Percentiles rank a stretch among this genome's conserved stretches.
These are phyloP conservation scores for Pestalotiopsis sp. DNA, from an alignment of 2,329 filamentous ascomycete genomes.

Conservation along the genomic window DNA sequence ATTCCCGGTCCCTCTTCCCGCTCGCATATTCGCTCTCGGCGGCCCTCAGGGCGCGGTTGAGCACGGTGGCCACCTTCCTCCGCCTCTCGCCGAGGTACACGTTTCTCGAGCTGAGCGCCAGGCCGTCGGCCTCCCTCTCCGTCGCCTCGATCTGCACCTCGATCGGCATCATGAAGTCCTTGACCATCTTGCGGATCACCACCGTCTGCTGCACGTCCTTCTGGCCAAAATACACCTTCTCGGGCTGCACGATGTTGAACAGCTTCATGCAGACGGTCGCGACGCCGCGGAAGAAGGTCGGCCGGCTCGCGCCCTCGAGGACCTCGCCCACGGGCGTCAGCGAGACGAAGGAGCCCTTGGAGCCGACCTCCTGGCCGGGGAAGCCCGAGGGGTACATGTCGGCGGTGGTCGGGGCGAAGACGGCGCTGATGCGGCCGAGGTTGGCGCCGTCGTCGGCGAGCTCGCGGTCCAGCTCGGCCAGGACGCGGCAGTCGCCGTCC, in stretches of 20 bases:
- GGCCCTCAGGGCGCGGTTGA: conserved; percentile 69
- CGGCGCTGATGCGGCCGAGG: conserved; percentile 72
- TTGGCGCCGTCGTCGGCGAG: conserved; percentile 63
- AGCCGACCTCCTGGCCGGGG: conserved; percentile 72
- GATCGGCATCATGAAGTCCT: conserved; percentile 81
- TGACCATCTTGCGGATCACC: conserved; percentile 82
- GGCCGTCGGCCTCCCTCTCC: conserved; percentile 74
- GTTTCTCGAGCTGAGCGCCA: conserved; percentile 92
- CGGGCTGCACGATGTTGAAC: conserved; percentile 79
- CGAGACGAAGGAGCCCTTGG: conserved; percentile 85
- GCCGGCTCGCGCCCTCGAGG: conserved; percentile 82
- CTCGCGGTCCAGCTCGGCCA: conserved; percentile 71
- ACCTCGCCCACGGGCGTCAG: conserved; percentile 83
- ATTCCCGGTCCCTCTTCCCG: conserved; percentile 55
- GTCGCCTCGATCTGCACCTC: conserved; percentile 77
- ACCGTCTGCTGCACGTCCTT: conserved; percentile 98
- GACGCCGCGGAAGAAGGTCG: conserved; percentile 95
- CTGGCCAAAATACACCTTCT: conserved; percentile 89
- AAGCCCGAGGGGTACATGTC: conserved; percentile 88
- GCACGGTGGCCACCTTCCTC: conserved; percentile 70
- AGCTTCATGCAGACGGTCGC: conserved; percentile 96
- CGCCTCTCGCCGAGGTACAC: conserved; percentile 84
- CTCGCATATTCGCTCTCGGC: conserved; percentile 69
- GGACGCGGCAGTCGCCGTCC: conserved; percentile 70
- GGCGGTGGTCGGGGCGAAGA: conserved; percentile 82